Evolutionary conservation across 1,284 basidiomycete species (phyloP).

Genomic region (Trichosporon sp.): DNA sequence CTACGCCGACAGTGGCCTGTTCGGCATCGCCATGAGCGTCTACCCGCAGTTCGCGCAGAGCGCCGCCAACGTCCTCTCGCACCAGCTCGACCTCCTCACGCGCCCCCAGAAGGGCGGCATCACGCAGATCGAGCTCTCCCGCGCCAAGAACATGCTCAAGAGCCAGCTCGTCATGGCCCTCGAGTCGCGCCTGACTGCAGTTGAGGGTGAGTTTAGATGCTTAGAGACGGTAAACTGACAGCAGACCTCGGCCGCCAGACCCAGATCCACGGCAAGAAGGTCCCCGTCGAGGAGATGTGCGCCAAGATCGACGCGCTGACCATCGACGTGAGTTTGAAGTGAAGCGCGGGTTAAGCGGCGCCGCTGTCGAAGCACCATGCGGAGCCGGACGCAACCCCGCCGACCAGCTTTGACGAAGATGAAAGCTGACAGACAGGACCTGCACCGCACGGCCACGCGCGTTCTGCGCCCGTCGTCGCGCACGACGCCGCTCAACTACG

Average conservation of each 20-base stretch:
- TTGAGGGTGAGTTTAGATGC: constrained; percentile 61
- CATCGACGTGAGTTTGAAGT: constrained; percentile 61
- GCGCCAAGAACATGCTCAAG: constrained; percentile 96
- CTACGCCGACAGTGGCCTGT: constrained; percentile 89
- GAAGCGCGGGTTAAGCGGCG: not conserved
- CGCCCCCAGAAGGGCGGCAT: constrained; percentile 47
- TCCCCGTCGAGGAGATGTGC: constrained; percentile 87
- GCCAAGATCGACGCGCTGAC: constrained; percentile 79
- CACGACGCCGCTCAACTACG: constrained; percentile 39
- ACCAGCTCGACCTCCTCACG: constrained; percentile 60
- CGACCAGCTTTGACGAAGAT: not conserved
- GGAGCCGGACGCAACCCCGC: not conserved
- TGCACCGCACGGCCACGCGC: constrained; percentile 46
- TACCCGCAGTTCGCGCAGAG: constrained; percentile 62
- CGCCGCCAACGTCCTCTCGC: constrained; percentile 78
- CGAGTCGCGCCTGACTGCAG: constrained; percentile 83
- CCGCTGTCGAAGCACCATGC: no score
- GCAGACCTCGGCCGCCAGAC: constrained; percentile 61
- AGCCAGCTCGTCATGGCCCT: constrained; percentile 91
- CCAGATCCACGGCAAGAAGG: constrained; percentile 83
- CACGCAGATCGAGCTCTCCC: constrained; percentile 60
- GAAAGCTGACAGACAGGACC: constrained; percentile 27
- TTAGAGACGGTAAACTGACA: constrained; percentile 1
- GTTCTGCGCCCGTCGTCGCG: constrained; percentile 37
- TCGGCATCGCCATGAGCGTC: constrained; percentile 89